Evolutionary conservation across 2,329 filamentous ascomycete species (phyloP).

Genomic region (Diaporthe sp.): DNA sequence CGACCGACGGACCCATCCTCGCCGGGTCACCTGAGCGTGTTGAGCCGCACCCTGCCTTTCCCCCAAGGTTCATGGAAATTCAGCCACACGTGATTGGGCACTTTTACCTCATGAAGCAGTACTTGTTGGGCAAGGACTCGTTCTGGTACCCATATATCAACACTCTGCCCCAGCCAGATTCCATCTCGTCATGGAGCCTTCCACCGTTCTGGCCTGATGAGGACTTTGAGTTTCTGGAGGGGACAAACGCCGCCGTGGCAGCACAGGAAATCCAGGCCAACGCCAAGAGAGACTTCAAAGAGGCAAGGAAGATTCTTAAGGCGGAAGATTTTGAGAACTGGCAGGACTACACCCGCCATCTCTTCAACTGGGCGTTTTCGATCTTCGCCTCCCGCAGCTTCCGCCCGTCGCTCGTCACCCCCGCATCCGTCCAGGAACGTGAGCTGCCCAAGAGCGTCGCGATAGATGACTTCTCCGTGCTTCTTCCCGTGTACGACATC

Average conservation of each 20-base stretch:
- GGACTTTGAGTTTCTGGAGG: conserved; percentile 67
- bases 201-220: conserved; percentile 73
- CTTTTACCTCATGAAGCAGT: conserved; percentile 77
- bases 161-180: conserved; percentile 70
- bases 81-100: conserved; percentile 71
- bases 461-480: conserved; percentile 72
- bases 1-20: conserved; percentile 47
- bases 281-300: conserved; percentile 57
- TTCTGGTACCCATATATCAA: conserved; percentile 77
- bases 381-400: conserved; percentile 75
- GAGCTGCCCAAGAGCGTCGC: conserved; percentile 49
- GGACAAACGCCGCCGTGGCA: conserved; percentile 63
- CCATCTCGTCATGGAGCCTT: conserved; percentile 61
- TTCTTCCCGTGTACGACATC: conserved; percentile 78
- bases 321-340: conserved; percentile 42
- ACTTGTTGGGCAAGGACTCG: conserved; percentile 65
- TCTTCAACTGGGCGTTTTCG: conserved; percentile 74
- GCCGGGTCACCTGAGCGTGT: neutral
- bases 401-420: conserved; percentile 67
- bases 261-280: conserved; percentile 58
- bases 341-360: conserved; percentile 53
- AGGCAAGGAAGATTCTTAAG: conserved; percentile 52
- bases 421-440: conserved; percentile 45
- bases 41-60: conserved; percentile 50
- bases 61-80: conserved; percentile 59